Base-by-base conservation (phyloP, 805 yeast species). In the Yamadazyma phyllophila region DNA sequence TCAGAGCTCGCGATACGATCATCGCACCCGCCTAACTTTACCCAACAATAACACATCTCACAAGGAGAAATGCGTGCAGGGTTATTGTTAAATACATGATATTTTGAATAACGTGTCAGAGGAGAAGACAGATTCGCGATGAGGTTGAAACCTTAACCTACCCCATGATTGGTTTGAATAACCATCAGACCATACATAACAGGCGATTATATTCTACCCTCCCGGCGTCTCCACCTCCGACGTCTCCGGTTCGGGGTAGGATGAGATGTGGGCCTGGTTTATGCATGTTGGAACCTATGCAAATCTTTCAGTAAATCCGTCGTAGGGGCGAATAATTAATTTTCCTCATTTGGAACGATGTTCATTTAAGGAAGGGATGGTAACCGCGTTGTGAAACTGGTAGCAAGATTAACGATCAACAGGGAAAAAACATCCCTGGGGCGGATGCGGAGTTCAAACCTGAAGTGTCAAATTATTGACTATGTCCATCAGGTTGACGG, bases 311-410 rank as follows among this genome's bases (percentile, higher is more conserved):
- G 31, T 11, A 16, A 31, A 26, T 11, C 24, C 20, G 40, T 37
- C 26, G 40, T 37, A n/a, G 17, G 27, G 40, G 20, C 20, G 26
- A 37, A 26, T 37, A 37, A 37, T 37, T 37, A 37, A 37, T 37
- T 26, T 26, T 37, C 40, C 32, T 11, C 12, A 37, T 14, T 37
- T n/a, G 40, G 31, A 37, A 37, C 32, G 31, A 9, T 37, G 40
- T 30, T 15, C 9, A 14, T 26, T 26, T 20, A 15, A 20, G 32
- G 29, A 32, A 31, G 31, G 30, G 35, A 32, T 40, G 36, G 34
- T 15, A 13, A 41, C 34, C 39, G 44, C 44, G 38, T 41, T 11
- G 20, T 40, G 36, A 40, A 40, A 40, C 36, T 40, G 15, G n/a
- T 9, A 20, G 36, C 30, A 40, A 30, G 16, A 26, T 33, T 32